A percentile compares a stretch with the other conserved stretches of the same genome.
These are phyloP conservation scores for Anthoceros angustus DNA, from an alignment of 225 moss, liverwort and hornwort genomes.

Conservation along the genomic window DNA sequence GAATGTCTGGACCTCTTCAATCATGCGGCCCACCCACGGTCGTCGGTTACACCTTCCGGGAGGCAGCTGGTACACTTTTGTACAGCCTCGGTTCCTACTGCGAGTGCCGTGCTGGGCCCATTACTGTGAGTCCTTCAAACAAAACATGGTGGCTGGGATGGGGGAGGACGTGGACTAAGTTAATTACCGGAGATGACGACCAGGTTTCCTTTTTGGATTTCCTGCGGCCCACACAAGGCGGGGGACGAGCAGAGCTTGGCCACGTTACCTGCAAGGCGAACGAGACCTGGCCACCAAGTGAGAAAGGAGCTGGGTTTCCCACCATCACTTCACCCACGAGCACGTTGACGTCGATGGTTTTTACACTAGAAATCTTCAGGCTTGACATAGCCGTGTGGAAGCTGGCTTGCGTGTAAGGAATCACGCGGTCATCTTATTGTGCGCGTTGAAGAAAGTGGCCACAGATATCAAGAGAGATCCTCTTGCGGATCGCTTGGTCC, in stretches of 20 bases:
- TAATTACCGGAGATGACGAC: conserved; percentile 18
- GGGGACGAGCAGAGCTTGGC: too few relatives aligned
- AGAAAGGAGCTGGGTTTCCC: conserved; percentile 52
- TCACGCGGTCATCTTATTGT: not conserved
- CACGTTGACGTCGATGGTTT: not conserved
- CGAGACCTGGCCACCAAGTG: conserved; percentile 43
- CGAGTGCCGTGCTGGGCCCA: too few relatives aligned
- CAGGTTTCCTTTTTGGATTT: conserved; percentile 21
- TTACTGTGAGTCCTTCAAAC: too few relatives aligned
- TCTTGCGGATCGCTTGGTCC: too few relatives aligned
- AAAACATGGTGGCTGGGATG: not conserved
- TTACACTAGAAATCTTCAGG: not conserved
- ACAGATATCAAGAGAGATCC: too few relatives aligned
- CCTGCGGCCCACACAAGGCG: conserved; percentile 11
- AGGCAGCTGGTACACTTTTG: too few relatives aligned
- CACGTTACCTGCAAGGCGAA: conserved; percentile 68
- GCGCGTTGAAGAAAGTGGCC: too few relatives aligned
- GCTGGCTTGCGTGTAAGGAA: not conserved
- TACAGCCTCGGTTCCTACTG: too few relatives aligned
- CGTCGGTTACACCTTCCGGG: too few relatives aligned
- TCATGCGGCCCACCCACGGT: too few relatives aligned
- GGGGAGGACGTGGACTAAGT: conserved; percentile 8
- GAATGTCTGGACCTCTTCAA: too few relatives aligned
- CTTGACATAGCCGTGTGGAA: not conserved
- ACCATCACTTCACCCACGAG: conserved; percentile 16